phyloP scores from a whole-genome alignment of 2,329 filamentous ascomycete genomes.

The Myriangium duriaei region DNA sequence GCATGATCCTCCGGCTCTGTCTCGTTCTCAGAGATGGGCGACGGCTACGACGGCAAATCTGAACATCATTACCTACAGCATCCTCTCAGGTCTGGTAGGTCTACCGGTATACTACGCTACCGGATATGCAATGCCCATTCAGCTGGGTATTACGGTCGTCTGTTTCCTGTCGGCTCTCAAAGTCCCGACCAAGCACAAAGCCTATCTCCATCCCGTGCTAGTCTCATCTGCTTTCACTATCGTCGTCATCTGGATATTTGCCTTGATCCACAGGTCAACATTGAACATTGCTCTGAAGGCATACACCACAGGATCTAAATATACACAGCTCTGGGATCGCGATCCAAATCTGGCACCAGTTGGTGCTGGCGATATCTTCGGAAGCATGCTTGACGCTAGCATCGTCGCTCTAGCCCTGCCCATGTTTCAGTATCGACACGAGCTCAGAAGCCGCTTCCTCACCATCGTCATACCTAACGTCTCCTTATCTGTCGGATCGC shows the following conservation, averaged over 20 bases:
- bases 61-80: conserved; percentile 34
- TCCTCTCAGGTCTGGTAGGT: conserved; percentile 39
- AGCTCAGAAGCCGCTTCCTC: conserved; percentile 36
- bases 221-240: conserved; percentile 43
- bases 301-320: conserved; percentile 43
- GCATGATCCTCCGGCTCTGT: conserved; percentile 32
- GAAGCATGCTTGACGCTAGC: conserved; percentile 42
- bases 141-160: conserved; percentile 38
- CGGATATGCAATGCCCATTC: conserved; percentile 38
- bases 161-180: conserved; percentile 40
- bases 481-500: conserved; percentile 38
- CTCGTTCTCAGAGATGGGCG: conserved; percentile 40
- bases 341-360: conserved; percentile 24
- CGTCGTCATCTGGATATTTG: conserved; percentile 42
- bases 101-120: conserved; percentile 42
- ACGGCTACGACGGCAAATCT: conserved; percentile 33
- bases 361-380: conserved; percentile 46
- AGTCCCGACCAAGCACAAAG: conserved; percentile 37
- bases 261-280: conserved; percentile 30
- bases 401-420: conserved; percentile 49
- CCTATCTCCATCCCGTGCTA: conserved; percentile 46
- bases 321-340: conserved; percentile 39
- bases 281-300: conserved; percentile 31
- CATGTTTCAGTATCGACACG: conserved; percentile 48
- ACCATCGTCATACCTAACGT: conserved; percentile 44